A percentile compares a stretch with the other conserved stretches of the same genome.
Conservation (phyloP, 352 stramenopile species). For the Phytophthora quininea region DNA sequence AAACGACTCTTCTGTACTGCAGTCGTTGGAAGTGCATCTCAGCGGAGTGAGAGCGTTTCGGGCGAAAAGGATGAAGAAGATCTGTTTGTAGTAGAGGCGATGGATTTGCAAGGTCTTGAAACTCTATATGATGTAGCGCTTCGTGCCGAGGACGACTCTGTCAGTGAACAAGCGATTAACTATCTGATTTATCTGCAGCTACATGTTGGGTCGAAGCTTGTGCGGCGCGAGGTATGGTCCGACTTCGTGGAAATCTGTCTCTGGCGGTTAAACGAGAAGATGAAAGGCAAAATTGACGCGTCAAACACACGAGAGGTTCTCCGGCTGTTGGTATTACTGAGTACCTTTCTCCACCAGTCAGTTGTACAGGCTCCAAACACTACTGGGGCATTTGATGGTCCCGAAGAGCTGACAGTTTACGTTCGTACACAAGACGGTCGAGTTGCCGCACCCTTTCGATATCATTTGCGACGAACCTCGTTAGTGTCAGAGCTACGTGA, state of each 20-base stretch:
- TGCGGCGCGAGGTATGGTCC: conserved; percentile 70
- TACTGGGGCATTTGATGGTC: conserved; percentile 38
- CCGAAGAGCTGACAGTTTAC: conserved; percentile 69
- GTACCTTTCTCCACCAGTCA: conserved; percentile 78
- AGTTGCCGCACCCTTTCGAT: conserved; percentile 62
- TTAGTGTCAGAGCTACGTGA: conserved; percentile 70
- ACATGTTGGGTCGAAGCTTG: conserved; percentile 71
- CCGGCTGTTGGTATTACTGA: conserved; percentile 70
- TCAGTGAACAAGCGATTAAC: conserved; percentile 62
- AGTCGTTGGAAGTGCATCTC: conserved; percentile 23
- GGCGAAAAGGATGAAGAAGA: conserved; percentile 23
- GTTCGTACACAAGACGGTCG: conserved; percentile 73
- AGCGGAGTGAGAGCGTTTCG: conserved; percentile 13
- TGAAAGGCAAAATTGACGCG: conserved; percentile 28
- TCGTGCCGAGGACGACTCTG: conserved; percentile 38
- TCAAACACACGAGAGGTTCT: conserved; percentile 42
- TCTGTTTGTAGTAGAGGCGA: conserved; percentile 61
- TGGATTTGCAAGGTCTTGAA: conserved; percentile 66
- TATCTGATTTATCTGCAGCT: conserved; percentile 78
- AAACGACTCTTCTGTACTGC: conserved; percentile 44
- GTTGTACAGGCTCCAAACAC: conserved; percentile 42
- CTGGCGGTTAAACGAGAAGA: conserved; percentile 44
- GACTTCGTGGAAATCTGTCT: conserved; percentile 67
- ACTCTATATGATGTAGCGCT: conserved; percentile 63
- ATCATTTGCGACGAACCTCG: conserved; percentile 61